A percentile compares a stretch with the other conserved stretches of the same genome.
phyloP scores from a whole-genome alignment of 1,139 yeast genomes.

The Yamadazyma blattariae region DNA sequence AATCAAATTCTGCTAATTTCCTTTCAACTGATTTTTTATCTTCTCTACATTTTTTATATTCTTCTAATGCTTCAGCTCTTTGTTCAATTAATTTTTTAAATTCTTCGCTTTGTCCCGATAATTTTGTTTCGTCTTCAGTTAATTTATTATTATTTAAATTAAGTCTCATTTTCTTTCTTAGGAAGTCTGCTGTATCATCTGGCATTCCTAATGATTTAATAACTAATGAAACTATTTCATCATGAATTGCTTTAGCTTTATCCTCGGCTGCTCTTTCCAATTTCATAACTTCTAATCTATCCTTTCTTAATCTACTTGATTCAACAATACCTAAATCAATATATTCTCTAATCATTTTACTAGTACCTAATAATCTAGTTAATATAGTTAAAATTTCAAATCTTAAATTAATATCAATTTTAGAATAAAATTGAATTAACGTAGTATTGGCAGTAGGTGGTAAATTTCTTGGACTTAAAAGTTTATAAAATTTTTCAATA shows the following conservation, averaged over 20 bases:
- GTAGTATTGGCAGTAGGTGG: conserved; percentile 52
- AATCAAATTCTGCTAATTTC: conserved; percentile 62
- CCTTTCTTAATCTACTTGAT: conserved; percentile 61
- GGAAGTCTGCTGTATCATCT: conserved; percentile 16
- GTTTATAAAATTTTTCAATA: conserved; percentile 45
- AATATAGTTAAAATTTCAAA: conserved; percentile 54
- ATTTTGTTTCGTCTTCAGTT: conserved; percentile 46
- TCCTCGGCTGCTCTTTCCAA: conserved; percentile 56
- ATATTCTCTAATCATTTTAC: conserved; percentile 57
- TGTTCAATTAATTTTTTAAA: conserved; percentile 44
- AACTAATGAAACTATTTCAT: conserved; percentile 11
- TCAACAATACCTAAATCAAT: conserved; percentile 71
- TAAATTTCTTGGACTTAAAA: conserved; percentile 55
- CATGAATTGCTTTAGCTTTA: conserved; percentile 45
- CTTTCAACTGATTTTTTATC: conserved; percentile 54
- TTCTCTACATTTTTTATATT: conserved; percentile 42
- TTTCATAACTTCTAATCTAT: conserved; percentile 63
- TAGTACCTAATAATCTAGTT: conserved; percentile 54
- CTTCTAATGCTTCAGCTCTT: conserved; percentile 37
- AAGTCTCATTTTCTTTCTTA: conserved; percentile 28
- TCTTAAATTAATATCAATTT: conserved; percentile 48
- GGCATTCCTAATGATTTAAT: conserved; percentile 1
- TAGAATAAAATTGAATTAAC: conserved; percentile 45
- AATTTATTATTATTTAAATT: conserved; percentile 31
- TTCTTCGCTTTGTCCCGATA: conserved; percentile 44